Evolutionary conservation across 2,329 filamentous ascomycete species (phyloP), one percentile per base, ranked within the genome.

Genomic region (Escovopsis sp.): DNA sequence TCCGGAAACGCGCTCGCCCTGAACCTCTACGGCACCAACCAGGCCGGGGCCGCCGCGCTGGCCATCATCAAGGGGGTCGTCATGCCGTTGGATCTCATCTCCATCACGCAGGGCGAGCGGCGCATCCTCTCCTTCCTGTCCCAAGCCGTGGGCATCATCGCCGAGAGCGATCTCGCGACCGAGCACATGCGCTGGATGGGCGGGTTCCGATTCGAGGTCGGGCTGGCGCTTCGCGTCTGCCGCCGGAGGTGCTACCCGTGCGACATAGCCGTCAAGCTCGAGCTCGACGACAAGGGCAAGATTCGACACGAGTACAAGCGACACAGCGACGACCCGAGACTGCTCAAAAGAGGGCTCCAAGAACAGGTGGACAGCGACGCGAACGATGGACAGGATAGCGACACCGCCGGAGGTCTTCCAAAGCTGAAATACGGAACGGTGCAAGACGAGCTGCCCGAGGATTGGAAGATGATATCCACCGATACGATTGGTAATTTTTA

Each of bases 131-230:
- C 86, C 14, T 96, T 96, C 63, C 71, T 96, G 35, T 94, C 86
- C 9, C 91, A 96, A 59, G 74, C 84, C 0, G 72, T 94, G 24
- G 91, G 91, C 16, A 83, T 96, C 45, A 76, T 96, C 32, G 91
- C 91, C 2, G 91, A 96, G 55, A 75, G 75, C 39, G 91, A 98
- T 59, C 68, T 98, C 11, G 88, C 76, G 2, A 98, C 91, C 0
- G 91, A 98, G 53, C 68, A 93, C 54, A 63, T 96, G 47, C 79
- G 91, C 35, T 96, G 89, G 88, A 88, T 98, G 81, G 91, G 91
- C 14, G 72, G 74, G 38, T 71, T 78, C 27, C 76, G 91, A 41
- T 98, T 98, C 53, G 87, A 84, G 1, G 81, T 81, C 53, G 91
- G 91, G 7, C 77, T 94, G 47, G 56, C 93, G n/a, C 70, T 79